Evolutionary conservation across 2,329 filamentous ascomycete species (phyloP).

Genomic region (Penicillium concentricum): DNA sequence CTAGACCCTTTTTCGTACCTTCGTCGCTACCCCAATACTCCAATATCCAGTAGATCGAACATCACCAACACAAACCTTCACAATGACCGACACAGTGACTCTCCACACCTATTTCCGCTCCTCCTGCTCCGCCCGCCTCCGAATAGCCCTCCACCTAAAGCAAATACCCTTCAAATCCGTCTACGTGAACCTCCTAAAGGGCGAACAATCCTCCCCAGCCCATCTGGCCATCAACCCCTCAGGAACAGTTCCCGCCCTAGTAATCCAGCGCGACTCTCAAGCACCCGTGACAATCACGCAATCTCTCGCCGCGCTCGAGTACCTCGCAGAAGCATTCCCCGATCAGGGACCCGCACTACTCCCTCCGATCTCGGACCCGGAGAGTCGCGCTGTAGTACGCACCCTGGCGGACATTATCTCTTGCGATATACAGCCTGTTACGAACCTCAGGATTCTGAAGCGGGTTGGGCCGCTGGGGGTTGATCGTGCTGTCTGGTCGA

Average conservation of each 20-base stretch:
- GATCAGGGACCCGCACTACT: conserved; percentile 47
- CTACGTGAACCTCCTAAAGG: conserved; percentile 55
- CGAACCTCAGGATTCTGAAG: conserved; percentile 56
- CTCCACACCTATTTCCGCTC: conserved; percentile 64
- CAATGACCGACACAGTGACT: conserved; percentile 27
- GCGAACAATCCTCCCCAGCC: conserved; percentile 49
- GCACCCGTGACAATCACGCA: conserved; percentile 50
- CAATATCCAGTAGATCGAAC: background rate
- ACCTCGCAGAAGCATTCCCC: conserved; percentile 57
- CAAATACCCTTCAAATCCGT: conserved; percentile 48
- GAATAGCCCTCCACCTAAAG: conserved; percentile 60
- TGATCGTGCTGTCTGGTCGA: conserved; percentile 52
- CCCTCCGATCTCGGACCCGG: conserved; percentile 46
- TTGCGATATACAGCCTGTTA: conserved; percentile 60
- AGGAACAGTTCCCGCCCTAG: conserved; percentile 55
- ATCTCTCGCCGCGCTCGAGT: conserved; percentile 62
- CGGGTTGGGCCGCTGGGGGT: conserved; percentile 48
- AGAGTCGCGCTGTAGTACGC: conserved; percentile 52
- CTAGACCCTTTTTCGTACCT: background rate
- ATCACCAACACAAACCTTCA: background rate
- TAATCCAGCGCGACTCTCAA: conserved; percentile 33
- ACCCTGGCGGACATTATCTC: conserved; percentile 56
- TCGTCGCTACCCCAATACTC: background rate
- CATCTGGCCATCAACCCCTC: conserved; percentile 56
- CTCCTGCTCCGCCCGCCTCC: conserved; percentile 61